Percentiles rank a stretch among this genome's conserved stretches.
Conservation (phyloP, 495 filamentous ascomycete species). For the Neurospora hispaniola region DNA sequence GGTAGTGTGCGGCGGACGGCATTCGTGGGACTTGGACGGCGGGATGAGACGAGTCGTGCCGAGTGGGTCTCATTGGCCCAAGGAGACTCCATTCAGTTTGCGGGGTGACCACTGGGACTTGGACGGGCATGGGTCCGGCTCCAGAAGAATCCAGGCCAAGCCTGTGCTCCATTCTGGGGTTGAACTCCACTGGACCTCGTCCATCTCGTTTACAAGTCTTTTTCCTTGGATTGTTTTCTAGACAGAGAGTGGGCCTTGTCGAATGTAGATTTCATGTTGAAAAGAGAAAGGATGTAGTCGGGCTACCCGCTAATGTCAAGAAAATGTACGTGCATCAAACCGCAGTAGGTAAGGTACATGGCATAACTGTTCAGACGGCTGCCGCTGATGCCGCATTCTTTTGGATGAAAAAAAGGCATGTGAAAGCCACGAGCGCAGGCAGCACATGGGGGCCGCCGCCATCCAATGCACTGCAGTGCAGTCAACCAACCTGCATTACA, state of each 20-base stretch:
- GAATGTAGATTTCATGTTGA: neutral
- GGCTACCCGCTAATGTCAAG: no score
- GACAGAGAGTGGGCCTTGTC: no score
- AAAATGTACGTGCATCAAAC: neutral
- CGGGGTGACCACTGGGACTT: neutral
- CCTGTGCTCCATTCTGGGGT: neutral
- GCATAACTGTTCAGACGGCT: neutral
- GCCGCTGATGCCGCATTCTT: neutral
- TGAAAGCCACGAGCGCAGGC: neutral
- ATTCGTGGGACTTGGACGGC: neutral
- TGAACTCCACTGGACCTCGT: neutral
- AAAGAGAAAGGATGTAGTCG: neutral
- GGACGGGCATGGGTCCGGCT: neutral
- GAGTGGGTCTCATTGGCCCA: neutral
- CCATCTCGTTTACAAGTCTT: neutral
- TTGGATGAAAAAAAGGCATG: neutral
- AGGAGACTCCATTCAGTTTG: neutral
- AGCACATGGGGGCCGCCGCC: neutral
- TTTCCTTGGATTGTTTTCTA: neutral
- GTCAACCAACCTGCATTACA: neutral
- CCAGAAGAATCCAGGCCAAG: neutral
- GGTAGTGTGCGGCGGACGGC: neutral
- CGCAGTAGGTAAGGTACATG: neutral
- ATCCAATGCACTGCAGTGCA: neutral
- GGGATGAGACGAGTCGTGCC: neutral